Base-by-base conservation (phyloP, 2,329 filamentous ascomycete genomes). In the Penicillium sp. region DNA sequence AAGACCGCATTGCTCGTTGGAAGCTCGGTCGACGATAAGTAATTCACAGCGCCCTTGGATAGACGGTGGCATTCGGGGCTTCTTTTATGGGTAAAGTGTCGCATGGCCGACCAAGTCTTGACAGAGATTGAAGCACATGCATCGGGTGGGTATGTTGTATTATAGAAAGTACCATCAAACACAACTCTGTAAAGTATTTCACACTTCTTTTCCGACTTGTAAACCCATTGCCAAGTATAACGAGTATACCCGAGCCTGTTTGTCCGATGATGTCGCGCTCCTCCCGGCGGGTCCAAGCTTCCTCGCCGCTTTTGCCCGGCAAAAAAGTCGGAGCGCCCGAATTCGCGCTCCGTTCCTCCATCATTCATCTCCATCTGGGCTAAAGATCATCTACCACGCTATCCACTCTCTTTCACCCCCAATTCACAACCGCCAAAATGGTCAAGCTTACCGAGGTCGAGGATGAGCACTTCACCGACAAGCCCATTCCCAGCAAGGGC, bases 401-500 rank as follows among this genome's bases (percentile, higher is more conserved):
- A 60, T 53, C 28, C 53, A 55, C 60, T 40, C 30, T 37, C 35
- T 14, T 14, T 37, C 35, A 5, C 35, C 35, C 48, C 48, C 42
- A 49, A 48, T 60, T 55, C 30, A 62, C 49, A 48, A 65, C 68
- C 66, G 65, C 64, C 72, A 78, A 79, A 72, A 97, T 98, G 94
- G 94, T 98, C 79, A 92, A 94, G 81, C 91, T 98, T 76, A 91
- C 92, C 76, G 94, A 98, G 84, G 94, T 98, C 75, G 89, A 96
- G 77, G 94, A 98, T 78, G 93, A 97, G 85, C 91, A 96, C 81
- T 96, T 97, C 84, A 84, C 86, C 78, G 82, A 85, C 70, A 88
- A 90, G 79, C 81, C 84, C 69, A 88, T 90, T 73, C 81, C 87
- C 64, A 76, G 78, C 67, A 83, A 83, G 68, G 83, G 86, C 60